phyloP scores from a whole-genome alignment of 2,329 filamentous ascomycete species.

The Trichoderma brevicompactum region DNA sequence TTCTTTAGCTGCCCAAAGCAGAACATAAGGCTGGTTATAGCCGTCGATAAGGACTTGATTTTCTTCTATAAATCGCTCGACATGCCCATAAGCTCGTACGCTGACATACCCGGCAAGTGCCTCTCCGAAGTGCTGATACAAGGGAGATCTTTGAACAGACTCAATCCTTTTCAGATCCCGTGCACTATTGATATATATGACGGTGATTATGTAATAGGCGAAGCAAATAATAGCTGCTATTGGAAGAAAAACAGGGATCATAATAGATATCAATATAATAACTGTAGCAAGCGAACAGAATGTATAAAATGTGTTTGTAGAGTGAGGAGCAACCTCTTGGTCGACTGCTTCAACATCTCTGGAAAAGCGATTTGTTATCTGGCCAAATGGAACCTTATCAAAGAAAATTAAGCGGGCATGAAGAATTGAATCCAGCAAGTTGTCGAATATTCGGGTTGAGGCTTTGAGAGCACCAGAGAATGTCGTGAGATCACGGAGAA shows the following conservation, averaged over 20 bases:
- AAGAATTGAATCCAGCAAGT: constrained; percentile 20
- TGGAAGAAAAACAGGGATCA: constrained; percentile 79
- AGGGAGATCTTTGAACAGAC: constrained; percentile 58
- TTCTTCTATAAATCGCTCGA: constrained; percentile 81
- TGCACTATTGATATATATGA: constrained; percentile 66
- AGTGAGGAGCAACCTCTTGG: constrained; percentile 67
- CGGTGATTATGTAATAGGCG: constrained; percentile 58
- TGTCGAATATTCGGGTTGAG: not conserved
- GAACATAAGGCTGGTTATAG: constrained; percentile 71
- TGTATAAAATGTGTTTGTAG: not conserved
- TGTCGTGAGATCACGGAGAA: constrained; percentile 28
- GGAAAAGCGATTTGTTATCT: constrained; percentile 92
- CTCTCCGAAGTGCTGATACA: constrained; percentile 93
- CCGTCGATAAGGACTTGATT: constrained; percentile 81
- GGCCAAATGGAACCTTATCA: constrained; percentile 85
- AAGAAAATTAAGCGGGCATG: constrained; percentile 67
- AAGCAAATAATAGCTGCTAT: constrained; percentile 74
- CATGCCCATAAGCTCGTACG: constrained; percentile 86
- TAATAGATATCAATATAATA: constrained; percentile 75
- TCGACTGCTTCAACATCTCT: constrained; percentile 92
- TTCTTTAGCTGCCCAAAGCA: constrained; percentile 69
- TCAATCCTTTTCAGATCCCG: constrained; percentile 2
- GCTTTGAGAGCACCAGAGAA: constrained; percentile 27
- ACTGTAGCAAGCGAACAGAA: constrained; percentile 2
- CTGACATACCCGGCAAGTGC: constrained; percentile 86